Evolutionary conservation across 257 asterid genomes (phyloP).

Genomic region (Mitragyna speciosa): DNA sequence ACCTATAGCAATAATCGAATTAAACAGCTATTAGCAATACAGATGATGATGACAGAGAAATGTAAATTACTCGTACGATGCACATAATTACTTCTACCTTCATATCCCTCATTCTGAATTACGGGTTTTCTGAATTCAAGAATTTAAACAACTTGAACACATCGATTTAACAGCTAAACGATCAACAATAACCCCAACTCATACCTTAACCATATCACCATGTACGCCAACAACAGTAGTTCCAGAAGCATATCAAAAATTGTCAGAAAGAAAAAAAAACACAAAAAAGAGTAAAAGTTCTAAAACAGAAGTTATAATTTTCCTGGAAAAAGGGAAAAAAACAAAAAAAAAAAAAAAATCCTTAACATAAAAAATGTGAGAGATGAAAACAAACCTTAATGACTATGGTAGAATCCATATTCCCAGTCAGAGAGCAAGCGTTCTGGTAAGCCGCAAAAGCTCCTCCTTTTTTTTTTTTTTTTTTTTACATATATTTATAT

Average conservation of each 20-base stretch:
- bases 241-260: not conserved
- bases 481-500: not conserved
- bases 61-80: not conserved
- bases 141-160: not conserved
- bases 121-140: not conserved
- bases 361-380: not conserved
- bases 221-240: not conserved
- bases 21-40: not conserved
- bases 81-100: too few species aligned
- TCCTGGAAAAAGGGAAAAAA: not conserved
- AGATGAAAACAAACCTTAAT: slow-evolving; percentile 52
- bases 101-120: not conserved
- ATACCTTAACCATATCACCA: too few species aligned
- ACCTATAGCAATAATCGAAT: slow-evolving; percentile 42
- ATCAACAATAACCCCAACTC: too few species aligned
- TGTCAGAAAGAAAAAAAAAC: not conserved
- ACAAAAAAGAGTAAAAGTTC: not conserved
- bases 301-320: too few species aligned
- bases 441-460: slow-evolving; percentile 37
- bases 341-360: not conserved
- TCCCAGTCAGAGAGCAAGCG: slow-evolving; percentile 19
- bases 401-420: slow-evolving; percentile 64
- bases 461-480: not conserved
- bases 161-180: not conserved
- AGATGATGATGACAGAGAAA: not conserved